Conservation (phyloP, 345 rosid genomes). For the Chamaenerion angustifolium region DNA sequence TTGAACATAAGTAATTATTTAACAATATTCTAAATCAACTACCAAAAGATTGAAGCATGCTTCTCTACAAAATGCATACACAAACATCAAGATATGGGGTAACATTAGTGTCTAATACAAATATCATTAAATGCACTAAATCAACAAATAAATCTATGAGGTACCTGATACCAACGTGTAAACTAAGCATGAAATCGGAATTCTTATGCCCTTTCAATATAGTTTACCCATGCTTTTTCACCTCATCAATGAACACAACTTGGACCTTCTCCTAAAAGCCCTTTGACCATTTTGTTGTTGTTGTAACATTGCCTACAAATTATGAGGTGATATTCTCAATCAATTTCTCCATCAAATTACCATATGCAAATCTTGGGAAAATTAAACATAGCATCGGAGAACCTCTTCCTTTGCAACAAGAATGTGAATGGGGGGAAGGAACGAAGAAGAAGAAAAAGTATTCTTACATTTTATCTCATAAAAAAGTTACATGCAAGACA, state of each 20-base stretch:
- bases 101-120: constrained; percentile 2
- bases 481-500: too few relatives aligned
- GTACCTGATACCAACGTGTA: constrained; percentile 92
- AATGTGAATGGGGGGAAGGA: too few relatives aligned
- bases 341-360: constrained; percentile 96
- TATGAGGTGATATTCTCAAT: constrained; percentile 95
- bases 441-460: too few relatives aligned
- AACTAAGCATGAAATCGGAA: constrained; percentile 86
- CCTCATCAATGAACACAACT: constrained; percentile 63
- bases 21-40: too few relatives aligned
- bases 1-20: too few relatives aligned
- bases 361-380: constrained; percentile 90
- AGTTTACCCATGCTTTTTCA: constrained; percentile 80
- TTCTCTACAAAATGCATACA: constrained; percentile 76
- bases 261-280: constrained; percentile 59
- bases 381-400: constrained; percentile 58
- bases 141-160: neutral
- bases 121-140: constrained; percentile 1
- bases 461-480: too few relatives aligned
- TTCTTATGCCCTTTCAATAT: constrained; percentile 93
- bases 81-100: constrained; percentile 1
- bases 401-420: constrained; percentile 85
- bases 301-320: constrained; percentile 56
- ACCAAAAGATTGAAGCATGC: constrained; percentile 45
- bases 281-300: constrained; percentile 38